A percentile compares a stretch with the other conserved stretches of the same genome.
Evolutionary conservation across 2,329 filamentous ascomycete species (phyloP).

Genomic region (Drechslerella stenobrocha): DNA sequence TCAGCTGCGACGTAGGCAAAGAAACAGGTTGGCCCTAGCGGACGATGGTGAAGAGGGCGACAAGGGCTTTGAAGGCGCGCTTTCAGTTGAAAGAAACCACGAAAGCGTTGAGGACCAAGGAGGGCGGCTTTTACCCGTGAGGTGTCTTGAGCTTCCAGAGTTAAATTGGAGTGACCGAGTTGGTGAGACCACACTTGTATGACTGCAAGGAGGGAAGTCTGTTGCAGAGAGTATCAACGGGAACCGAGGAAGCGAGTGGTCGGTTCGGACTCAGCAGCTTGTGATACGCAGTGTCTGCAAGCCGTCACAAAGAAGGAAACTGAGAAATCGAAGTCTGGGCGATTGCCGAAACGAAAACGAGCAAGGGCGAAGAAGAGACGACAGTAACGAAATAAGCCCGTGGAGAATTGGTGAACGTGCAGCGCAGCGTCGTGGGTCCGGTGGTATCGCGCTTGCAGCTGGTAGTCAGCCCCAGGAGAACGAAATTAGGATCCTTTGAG

Average conservation of each 20-base stretch:
- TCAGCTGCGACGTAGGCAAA: neutral
- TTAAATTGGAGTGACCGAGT: slow-evolving; percentile 43
- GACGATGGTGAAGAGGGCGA: neutral
- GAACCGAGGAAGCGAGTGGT: slow-evolving; percentile 48
- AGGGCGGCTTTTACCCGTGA: neutral
- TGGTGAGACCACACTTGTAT: slow-evolving; percentile 49
- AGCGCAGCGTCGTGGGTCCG: slow-evolving; percentile 14
- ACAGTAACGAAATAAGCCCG: neutral
- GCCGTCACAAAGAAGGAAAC: slow-evolving; percentile 27
- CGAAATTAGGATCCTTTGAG: slow-evolving; percentile 38
- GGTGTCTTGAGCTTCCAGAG: slow-evolving; percentile 26
- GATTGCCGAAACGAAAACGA: slow-evolving; percentile 38
- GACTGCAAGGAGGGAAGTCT: slow-evolving; percentile 18
- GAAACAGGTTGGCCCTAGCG: neutral
- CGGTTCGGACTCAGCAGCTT: slow-evolving; percentile 42
- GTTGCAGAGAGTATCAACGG: slow-evolving; percentile 16
- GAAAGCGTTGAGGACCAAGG: neutral
- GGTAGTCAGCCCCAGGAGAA: slow-evolving; percentile 16
- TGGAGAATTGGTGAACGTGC: slow-evolving; percentile 18
- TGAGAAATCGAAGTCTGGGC: slow-evolving; percentile 18
- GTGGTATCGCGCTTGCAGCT: slow-evolving; percentile 26
- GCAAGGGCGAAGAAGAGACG: neutral
- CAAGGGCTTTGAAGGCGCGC: neutral
- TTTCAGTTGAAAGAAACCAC: slow-evolving; percentile 1
- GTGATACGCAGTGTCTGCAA: slow-evolving; percentile 44